Base-by-base conservation (phyloP, 2,329 filamentous ascomycete genomes). In the Didymella arachidicola region DNA sequence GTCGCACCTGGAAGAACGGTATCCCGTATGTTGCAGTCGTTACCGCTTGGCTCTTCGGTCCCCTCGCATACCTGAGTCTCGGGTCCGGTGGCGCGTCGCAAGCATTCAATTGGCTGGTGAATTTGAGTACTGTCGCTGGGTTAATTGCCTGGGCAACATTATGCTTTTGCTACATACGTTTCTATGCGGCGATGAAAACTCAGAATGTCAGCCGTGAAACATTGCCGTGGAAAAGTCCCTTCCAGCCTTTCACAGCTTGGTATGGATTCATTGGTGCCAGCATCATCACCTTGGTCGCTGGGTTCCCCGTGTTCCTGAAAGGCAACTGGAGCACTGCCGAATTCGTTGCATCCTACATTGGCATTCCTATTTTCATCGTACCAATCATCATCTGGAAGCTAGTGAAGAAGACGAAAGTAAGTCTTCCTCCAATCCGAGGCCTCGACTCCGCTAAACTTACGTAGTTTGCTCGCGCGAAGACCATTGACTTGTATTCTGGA, bases 271-370 rank as follows among this genome's bases (percentile, higher is more conserved):
- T 83, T 18, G 70, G 86, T 19, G 82, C 91, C 38, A 89, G 86
- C 2, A 83, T 84, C 44, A 75, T 89, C 58, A 92, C 92, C 84
- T 84, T 92, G 60, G 85, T 92, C 1, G 85, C 87, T 7, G 90
- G 90, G 0, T 93, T 92, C 62, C 83, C 86, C 0, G 89, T 92
- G 0, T 93, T 93, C 69, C 72, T 92, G 34, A 87, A 87, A 0
- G 80, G 80, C 2, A 83, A 83, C 11, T 93, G 89, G 90, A 82
- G 84, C 57, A 63, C 63, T 2, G 54, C 61, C 6, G 60, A 64
- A 16, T 68, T 67, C 27, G 53, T 68, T 16, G 87, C 86, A 0
- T 81, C 85, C 0, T 89, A 89, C 65, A 82, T 89, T 19, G 67
- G 67, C 8, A 68, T 71, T 8, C 69, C 67, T 1, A 63, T 72